These are phyloP conservation scores for Ceratocystis cubensis DNA, from an alignment of 2,329 filamentous ascomycete species.

Conservation along the genomic window DNA sequence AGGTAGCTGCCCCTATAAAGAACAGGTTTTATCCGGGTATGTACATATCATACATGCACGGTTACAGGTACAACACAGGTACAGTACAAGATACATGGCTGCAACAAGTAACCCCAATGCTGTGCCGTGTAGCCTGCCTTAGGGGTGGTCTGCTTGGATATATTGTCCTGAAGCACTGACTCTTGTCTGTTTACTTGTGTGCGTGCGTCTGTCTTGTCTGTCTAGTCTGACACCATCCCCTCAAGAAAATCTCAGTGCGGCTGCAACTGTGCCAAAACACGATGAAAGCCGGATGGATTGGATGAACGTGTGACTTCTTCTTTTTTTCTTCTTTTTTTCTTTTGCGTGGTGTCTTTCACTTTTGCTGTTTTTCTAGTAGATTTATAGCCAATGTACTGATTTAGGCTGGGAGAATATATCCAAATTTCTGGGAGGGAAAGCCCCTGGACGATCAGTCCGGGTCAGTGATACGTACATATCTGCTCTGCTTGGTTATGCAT, in stretches of 20 bases:
- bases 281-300: background rate
- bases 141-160: background rate
- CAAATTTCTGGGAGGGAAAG: background rate
- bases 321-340: background rate
- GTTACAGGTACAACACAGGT: background rate
- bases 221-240: background rate
- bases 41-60: background rate
- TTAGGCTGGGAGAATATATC: background rate
- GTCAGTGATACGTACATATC: background rate
- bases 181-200: background rate
- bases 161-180: background rate
- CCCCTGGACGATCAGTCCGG: background rate
- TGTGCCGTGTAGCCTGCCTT: background rate
- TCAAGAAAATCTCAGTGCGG: background rate
- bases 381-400: background rate
- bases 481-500: background rate
- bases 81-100: background rate
- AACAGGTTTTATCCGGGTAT: background rate
- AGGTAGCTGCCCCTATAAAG: background rate
- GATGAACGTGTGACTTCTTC: background rate
- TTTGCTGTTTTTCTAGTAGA: background rate
- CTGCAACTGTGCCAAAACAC: slow-evolving; percentile 3
- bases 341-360: background rate
- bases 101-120: background rate
- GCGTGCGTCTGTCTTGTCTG: background rate